Evolutionary conservation across 768 basidiomycete genomes (phyloP), one percentile per base, ranked within the genome.

Genomic region (Phaeolepiota aurea): DNA sequence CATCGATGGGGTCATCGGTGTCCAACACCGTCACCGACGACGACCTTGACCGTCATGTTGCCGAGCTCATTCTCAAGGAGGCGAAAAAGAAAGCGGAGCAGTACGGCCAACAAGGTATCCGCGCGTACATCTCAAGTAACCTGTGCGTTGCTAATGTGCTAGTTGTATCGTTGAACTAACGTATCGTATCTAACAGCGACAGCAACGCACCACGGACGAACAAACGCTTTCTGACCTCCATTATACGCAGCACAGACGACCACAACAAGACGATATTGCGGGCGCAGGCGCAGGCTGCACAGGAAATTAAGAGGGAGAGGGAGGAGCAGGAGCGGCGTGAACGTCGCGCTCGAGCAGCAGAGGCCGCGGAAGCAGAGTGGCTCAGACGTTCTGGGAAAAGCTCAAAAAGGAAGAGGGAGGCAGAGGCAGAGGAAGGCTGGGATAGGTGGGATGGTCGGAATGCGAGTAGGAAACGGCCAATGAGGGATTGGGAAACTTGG

Each of bases 231-330:
- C 63, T 88, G 18, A 73, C 77, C 0, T 81, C 83, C 15, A 91
- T 99, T 45, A 92, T 99, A 42, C 79, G 82, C 49, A 91, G 77
- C 48, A 96, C 96, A 3, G 93, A 96, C 55, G 93, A 93, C 43
- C 96, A 99, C 54, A 99, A 99, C 60, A 80, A 83, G 61, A 79
- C 85, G 10, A 68, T 99, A 34, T 57, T 88, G 15, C 74, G 75
- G 41, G 74, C 84, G 18, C 86, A 88, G 59, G 81, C 82, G 0
- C 56, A 65, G 10, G 82, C 85, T 22, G 82, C 83, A 1, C 72
- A 84, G 48, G 85, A 87, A 48, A 64, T 79, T n/a, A 82, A 86
- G 43, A 64, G 63, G 19, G 79, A 80, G 47, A 61, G 77, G 18
- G 72, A 79, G n/a, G 83, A 83, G 44, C 68, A 73, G 45, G 79